Percentiles rank a stretch among this genome's conserved stretches.
Conservation (phyloP, 2,329 filamentous ascomycete genomes). For the Metarhizium album region DNA sequence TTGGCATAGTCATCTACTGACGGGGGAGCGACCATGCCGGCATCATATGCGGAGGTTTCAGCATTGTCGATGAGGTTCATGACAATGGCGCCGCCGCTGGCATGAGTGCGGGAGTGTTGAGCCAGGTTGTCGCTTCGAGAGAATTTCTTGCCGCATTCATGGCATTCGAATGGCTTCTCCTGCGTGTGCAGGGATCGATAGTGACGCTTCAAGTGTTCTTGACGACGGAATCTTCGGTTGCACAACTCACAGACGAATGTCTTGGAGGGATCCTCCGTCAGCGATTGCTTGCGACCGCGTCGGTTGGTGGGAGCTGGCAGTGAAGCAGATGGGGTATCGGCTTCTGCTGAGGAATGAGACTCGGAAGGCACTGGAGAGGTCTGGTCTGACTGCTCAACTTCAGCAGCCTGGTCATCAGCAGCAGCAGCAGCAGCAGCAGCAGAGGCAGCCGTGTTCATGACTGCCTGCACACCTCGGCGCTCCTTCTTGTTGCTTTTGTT, state of each 20-base stretch:
- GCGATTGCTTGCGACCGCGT: constrained; percentile 93
- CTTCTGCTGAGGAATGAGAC: constrained; percentile 24
- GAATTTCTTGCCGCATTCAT: constrained; percentile 98
- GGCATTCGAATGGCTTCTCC: constrained; percentile 97
- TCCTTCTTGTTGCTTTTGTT: constrained; percentile 38
- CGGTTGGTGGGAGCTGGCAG: constrained; percentile 61
- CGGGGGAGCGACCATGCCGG: constrained; percentile 30
- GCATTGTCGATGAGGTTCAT: constrained; percentile 77
- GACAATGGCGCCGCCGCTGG: constrained; percentile 68
- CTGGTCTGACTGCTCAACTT: constrained; percentile 24
- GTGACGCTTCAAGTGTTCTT: constrained; percentile 97
- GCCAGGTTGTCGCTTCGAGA: constrained; percentile 95
- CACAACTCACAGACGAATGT: constrained; percentile 95
- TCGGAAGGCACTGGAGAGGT: constrained; percentile 27
- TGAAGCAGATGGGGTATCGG: constrained; percentile 31
- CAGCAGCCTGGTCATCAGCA: constrained; percentile 22
- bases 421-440: constrained; percentile 17
- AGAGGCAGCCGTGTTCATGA: constrained; percentile 30
- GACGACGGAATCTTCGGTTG: constrained; percentile 92
- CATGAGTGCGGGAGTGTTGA: constrained; percentile 91
- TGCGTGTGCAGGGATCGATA: constrained; percentile 97
- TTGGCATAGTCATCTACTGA: constrained; percentile 52
- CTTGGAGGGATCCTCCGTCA: constrained; percentile 96
- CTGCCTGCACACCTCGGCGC: constrained; percentile 21
- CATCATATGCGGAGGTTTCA: constrained; percentile 37